These are phyloP conservation scores for Neofusicoccum laricinum DNA, from an alignment of 2,329 filamentous ascomycete genomes.

Conservation along the genomic window DNA sequence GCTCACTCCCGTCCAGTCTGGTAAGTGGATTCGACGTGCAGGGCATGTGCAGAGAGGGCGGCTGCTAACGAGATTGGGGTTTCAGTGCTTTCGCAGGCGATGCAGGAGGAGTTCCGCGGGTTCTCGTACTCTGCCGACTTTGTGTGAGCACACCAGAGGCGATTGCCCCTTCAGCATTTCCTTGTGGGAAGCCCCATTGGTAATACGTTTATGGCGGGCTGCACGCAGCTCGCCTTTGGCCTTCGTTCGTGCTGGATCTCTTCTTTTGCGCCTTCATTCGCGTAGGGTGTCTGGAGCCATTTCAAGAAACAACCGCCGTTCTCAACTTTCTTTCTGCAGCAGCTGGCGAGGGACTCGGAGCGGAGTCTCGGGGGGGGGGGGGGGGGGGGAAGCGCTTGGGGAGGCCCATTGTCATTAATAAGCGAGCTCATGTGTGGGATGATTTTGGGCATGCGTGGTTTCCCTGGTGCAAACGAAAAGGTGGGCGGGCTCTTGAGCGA, in stretches of 20 bases:
- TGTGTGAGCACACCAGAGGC: slow-evolving; percentile 41
- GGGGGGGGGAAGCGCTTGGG: neutral
- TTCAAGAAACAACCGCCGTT: slow-evolving; percentile 9
- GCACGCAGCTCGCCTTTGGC: neutral
- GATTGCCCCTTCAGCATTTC: neutral
- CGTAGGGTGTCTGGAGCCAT: slow-evolving; percentile 12
- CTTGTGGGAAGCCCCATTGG: neutral
- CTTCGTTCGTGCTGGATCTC: slow-evolving; percentile 4
- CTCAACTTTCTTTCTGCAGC: slow-evolving; percentile 1
- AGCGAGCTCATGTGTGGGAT: neutral
- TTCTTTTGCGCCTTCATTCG: slow-evolving; percentile 1
- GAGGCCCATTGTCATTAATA: neutral
- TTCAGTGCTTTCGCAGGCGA: slow-evolving; percentile 89
- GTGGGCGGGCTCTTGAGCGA: neutral
- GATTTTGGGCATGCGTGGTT: neutral
- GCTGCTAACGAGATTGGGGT: slow-evolving; percentile 22
- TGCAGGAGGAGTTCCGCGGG: slow-evolving; percentile 99
- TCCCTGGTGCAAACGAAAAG: neutral
- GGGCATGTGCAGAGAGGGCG: neutral
- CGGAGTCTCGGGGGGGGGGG: neutral
- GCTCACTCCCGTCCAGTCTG: slow-evolving; percentile 92
- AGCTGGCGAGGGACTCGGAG: neutral
- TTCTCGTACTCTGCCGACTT: slow-evolving; percentile 97
- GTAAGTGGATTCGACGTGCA: slow-evolving; percentile 55
- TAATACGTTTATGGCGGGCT: slow-evolving; percentile 2